Percentiles rank a stretch among this genome's conserved stretches.
Evolutionary conservation across 176 grass and related monocot genomes (phyloP).

Genomic region (Triticum monococcum): DNA sequence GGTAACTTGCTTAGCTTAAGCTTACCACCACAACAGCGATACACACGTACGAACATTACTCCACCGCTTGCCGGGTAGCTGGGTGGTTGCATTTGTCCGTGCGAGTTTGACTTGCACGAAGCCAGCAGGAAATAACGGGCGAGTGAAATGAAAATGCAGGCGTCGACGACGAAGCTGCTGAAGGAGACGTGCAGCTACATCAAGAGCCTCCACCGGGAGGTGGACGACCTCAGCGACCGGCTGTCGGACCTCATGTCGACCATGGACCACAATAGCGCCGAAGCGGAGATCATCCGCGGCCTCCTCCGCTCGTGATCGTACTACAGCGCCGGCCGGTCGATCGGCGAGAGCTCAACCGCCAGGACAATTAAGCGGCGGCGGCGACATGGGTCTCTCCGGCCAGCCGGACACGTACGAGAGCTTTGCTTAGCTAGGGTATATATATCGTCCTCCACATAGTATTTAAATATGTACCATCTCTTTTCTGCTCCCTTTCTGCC

Average conservation of each 20-base stretch:
- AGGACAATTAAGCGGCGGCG: not conserved
- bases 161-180: conserved; percentile 81
- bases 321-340: not conserved
- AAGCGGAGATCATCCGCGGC: conserved; percentile 85
- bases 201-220: conserved; percentile 91
- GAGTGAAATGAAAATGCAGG: conserved; percentile 35
- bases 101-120: not conserved
- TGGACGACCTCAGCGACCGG: conserved; percentile 91
- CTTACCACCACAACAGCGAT: not conserved
- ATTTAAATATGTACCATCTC: conserved; percentile 6
- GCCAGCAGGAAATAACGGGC: not conserved
- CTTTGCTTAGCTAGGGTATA: conserved; percentile 52
- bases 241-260: conserved; percentile 74
- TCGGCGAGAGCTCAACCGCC: not conserved
- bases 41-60: not conserved
- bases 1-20: conserved; percentile 23
- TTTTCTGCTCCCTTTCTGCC: conserved; percentile 1
- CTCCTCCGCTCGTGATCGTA: conserved; percentile 69
- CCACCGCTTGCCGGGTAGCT: not conserved
- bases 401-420: conserved; percentile 1
- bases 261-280: conserved; percentile 78
- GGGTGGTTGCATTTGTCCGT: not conserved
- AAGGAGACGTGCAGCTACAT: conserved; percentile 98
- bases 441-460: conserved; percentile 30
- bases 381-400: not conserved